Base-by-base conservation (phyloP, 306 rosid species). In the Aeschynomene evenia region DNA sequence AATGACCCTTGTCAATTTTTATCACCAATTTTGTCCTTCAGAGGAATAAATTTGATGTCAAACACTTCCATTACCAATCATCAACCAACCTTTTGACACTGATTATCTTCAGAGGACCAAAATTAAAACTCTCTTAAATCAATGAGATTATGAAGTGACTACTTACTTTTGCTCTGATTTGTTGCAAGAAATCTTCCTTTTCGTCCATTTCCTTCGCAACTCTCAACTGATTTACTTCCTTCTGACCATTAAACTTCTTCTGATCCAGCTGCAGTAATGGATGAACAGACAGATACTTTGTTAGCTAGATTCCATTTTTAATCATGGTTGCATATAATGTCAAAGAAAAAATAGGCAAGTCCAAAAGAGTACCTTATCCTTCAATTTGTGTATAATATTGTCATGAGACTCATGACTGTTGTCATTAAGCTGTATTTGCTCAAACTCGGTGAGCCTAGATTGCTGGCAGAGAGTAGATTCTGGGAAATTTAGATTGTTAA, bases 141-240 rank as follows among this genome's bases (percentile, higher is more conserved):
- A 4, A 11, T 23, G 54, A 22, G 51, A 70, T 59, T 4, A 45
- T 53, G 37, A 19, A 65, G 50, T 18, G 59, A 57, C 2, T 20
- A 69, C 92, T 72, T 65, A 88, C 97, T 83, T 86, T 87, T 50
- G 83, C 46, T 84, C 92, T 84, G 83, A 94, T 91, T 79, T 91
- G 97, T 36, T 85, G 85, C 37, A 94, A 83, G 72, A 94, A 94
- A 78, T 90, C 97, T 58, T 85, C 96, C 55, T 82, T 84, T 52
- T 89, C 95, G 37, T 86, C 89, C 33, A 67, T 59, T 45, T 70
- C 89, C 57, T 72, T 70, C 46, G 74, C 80, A 72, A 76, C 78
- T 71, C 62, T 61, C 69, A 73, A 72, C 36, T 76, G 84, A 74
- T 84, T 78, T 58, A 77, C 66, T 71, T 83, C 86, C 22, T 71